Evolutionary conservation across 495 filamentous ascomycete species (phyloP).

Genomic region (Usnea hakonensis): DNA sequence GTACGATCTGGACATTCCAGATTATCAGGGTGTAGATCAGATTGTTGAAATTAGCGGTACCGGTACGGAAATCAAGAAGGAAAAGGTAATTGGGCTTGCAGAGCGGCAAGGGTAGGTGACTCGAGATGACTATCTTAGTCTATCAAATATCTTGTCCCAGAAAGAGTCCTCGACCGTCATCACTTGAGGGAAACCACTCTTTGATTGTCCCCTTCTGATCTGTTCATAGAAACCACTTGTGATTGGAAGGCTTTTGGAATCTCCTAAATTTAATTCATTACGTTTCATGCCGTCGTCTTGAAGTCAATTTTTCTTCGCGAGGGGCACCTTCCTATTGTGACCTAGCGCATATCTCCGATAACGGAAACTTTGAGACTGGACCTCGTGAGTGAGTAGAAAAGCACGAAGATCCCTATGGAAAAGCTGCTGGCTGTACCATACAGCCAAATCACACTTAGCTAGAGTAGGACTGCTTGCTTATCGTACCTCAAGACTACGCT

Average conservation of each 20-base stretch:
- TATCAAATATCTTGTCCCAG: too few species aligned
- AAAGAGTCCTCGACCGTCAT: neutral
- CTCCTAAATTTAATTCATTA: neutral
- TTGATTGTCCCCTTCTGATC: neutral
- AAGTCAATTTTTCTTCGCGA: neutral
- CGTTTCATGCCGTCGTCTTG: neutral
- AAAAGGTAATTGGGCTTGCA: slow-evolving; percentile 6
- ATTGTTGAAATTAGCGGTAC: slow-evolving; percentile 61
- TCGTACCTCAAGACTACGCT: too few species aligned
- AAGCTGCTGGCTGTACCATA: too few species aligned
- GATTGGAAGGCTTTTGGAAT: neutral
- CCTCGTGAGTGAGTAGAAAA: too few species aligned
- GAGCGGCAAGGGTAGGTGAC: slow-evolving; percentile 15
- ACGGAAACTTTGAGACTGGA: neutral
- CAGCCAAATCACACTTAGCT: too few species aligned
- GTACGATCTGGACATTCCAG: slow-evolving; percentile 75
- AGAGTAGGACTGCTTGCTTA: too few species aligned
- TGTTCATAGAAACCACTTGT: neutral
- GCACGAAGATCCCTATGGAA: too few species aligned
- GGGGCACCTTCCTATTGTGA: neutral
- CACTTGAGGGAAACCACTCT: neutral
- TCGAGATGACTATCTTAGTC: neutral
- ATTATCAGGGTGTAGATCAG: slow-evolving; percentile 85
- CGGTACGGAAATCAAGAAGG: slow-evolving; percentile 36
- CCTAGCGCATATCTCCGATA: neutral